Conservation (phyloP, 345 rosid species). For the Abelmoschus esculentus region DNA sequence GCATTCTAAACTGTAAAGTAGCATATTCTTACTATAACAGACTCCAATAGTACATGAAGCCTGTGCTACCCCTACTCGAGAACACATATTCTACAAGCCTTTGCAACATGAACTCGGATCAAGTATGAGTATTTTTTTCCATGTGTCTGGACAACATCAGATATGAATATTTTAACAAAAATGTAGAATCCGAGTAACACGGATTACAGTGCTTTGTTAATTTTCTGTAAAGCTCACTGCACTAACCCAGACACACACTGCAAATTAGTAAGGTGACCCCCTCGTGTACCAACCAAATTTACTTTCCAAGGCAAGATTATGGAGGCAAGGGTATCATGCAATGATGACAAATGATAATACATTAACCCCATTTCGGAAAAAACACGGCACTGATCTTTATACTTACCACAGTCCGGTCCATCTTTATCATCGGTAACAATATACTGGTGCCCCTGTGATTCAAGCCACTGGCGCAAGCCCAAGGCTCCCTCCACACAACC, state of each 20-base stretch:
- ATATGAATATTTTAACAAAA: neutral
- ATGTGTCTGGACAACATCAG: neutral
- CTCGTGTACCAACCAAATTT: neutral
- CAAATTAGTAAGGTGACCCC: neutral
- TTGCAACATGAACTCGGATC: too few relatives aligned
- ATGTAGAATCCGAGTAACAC: neutral
- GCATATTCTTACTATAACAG: neutral
- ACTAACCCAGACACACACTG: neutral
- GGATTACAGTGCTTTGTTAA: neutral
- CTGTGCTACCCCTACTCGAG: too few relatives aligned
- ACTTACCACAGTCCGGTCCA: constrained; percentile 56
- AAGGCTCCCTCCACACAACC: constrained; percentile 72
- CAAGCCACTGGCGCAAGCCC: constrained; percentile 74
- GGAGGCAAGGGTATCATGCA: neutral
- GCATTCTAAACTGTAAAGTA: neutral
- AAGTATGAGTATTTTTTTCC: too few relatives aligned
- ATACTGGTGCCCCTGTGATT: constrained; percentile 80
- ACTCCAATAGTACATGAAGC: neutral
- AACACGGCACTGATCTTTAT: neutral
- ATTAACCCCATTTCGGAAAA: neutral
- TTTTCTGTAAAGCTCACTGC: neutral
- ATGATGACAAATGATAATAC: neutral
- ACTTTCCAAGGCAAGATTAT: neutral
- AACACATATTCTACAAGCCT: too few relatives aligned
- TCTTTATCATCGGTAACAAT: constrained; percentile 91